These are phyloP conservation scores for Fusarium clavum DNA, from an alignment of 2,329 filamentous ascomycete species.

Conservation along the genomic window DNA sequence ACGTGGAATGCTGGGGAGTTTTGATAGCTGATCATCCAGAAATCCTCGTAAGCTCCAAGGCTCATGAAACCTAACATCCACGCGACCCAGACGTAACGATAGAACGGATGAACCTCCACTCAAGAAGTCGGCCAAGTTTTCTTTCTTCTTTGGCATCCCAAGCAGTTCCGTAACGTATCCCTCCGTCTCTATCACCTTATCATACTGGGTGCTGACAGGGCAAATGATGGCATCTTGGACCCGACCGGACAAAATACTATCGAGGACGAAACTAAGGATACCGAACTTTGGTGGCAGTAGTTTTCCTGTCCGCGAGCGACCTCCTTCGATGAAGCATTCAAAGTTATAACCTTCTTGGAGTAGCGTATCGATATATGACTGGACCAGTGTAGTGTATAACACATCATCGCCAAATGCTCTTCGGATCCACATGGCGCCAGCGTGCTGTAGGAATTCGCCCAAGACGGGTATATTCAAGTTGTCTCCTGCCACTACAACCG, in stretches of 20 bases:
- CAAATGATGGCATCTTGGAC: constrained; percentile 94
- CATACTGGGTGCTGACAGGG: constrained; percentile 96
- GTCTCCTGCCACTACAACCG: constrained; percentile 93
- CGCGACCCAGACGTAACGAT: constrained; percentile 86
- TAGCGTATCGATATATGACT: constrained; percentile 93
- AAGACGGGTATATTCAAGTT: constrained; percentile 95
- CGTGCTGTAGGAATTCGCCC: constrained; percentile 90
- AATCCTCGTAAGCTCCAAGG: constrained; percentile 92
- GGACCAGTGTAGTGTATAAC: constrained; percentile 91
- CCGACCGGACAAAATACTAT: constrained; percentile 87
- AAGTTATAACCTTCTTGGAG: constrained; percentile 93
- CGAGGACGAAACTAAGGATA: constrained; percentile 90
- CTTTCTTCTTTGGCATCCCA: constrained; percentile 94
- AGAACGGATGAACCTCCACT: constrained; percentile 85
- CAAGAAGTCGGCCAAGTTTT: constrained; percentile 92
- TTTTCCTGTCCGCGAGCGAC: constrained; percentile 92
- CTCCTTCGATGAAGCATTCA: constrained; percentile 97
- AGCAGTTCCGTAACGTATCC: constrained; percentile 95
- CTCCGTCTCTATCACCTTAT: constrained; percentile 98
- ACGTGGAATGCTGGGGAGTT: constrained; percentile 58
- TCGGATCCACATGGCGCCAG: constrained; percentile 97
- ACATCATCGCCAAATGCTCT: constrained; percentile 92
- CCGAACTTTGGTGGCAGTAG: constrained; percentile 94
- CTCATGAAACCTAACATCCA: constrained; percentile 96
- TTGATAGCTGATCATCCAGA: constrained; percentile 78